These are phyloP conservation scores for Phylloporus sp. DNA, from an alignment of 768 basidiomycete species.

Conservation along the genomic window DNA sequence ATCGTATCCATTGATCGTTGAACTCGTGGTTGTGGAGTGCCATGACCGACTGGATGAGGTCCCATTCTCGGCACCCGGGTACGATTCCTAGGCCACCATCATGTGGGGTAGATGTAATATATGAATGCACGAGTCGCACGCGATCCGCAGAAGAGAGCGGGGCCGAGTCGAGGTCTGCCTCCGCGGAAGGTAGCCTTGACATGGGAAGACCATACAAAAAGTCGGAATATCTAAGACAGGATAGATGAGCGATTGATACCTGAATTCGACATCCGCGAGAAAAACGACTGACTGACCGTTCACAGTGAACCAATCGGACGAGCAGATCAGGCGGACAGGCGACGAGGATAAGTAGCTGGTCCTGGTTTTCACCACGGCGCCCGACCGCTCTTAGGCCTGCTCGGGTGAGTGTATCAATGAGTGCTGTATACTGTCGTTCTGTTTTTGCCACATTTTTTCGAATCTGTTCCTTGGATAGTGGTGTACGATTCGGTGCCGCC, in stretches of 20 bases:
- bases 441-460: constrained; percentile 61
- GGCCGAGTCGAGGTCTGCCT: constrained; percentile 41
- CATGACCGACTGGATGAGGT: constrained; percentile 76
- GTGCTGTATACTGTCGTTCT: constrained; percentile 61
- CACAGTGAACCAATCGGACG: constrained; percentile 61
- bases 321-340: constrained; percentile 62
- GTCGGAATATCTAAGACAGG: constrained; percentile 56
- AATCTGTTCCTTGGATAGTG: constrained; percentile 57
- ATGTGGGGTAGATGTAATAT: constrained; percentile 61
- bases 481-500: constrained; percentile 36
- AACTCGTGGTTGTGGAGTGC: constrained; percentile 80
- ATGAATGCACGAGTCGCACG: constrained; percentile 72
- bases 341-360: constrained; percentile 75
- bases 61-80: constrained; percentile 69
- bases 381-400: constrained; percentile 71
- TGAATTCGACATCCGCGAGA: background rate
- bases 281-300: constrained; percentile 52
- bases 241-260: background rate
- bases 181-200: constrained; percentile 39
- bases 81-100: constrained; percentile 86
- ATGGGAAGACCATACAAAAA: constrained; percentile 74
- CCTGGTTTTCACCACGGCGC: constrained; percentile 69
- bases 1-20: constrained; percentile 73
- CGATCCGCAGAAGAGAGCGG: constrained; percentile 68
- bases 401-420: constrained; percentile 57